A percentile compares a stretch with the other conserved stretches of the same genome.
These are phyloP conservation scores for Trichoderma koningiopsis DNA, from an alignment of 2,329 filamentous ascomycete species.

Conservation along the genomic window DNA sequence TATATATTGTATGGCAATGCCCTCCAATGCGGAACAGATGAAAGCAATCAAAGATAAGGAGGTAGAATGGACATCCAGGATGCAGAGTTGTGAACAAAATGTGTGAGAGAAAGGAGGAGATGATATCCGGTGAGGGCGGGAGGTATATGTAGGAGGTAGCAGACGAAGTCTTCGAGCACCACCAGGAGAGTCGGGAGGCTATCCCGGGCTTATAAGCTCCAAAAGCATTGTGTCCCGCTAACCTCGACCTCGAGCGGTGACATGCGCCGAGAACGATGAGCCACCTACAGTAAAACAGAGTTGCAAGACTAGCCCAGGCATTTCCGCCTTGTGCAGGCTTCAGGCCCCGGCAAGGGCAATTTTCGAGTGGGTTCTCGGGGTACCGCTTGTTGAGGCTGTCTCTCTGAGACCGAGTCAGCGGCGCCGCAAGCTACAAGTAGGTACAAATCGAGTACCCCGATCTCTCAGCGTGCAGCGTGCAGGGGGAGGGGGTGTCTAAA, in stretches of 20 bases:
- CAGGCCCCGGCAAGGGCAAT: constrained; percentile 29
- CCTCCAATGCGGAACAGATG: background rate
- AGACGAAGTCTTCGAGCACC: constrained; percentile 4
- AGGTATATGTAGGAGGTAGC: constrained; percentile 38
- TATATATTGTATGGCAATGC: background rate
- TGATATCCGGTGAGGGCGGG: constrained; percentile 34
- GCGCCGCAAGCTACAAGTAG: background rate
- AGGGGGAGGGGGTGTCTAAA: background rate
- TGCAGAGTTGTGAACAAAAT: constrained; percentile 27
- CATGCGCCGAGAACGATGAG: constrained; percentile 33
- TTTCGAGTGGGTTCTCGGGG: constrained; percentile 27
- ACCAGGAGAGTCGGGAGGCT: constrained; percentile 6
- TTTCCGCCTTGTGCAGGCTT: constrained; percentile 18
- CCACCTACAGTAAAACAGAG: constrained; percentile 16
- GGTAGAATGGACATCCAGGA: background rate
- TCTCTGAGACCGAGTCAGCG: constrained; percentile 7
- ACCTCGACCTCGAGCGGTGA: constrained; percentile 40
- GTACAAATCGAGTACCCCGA: constrained; percentile 18
- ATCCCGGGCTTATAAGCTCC: constrained; percentile 21
- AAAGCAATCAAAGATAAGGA: background rate
- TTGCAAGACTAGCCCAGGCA: constrained; percentile 12
- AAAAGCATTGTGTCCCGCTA: constrained; percentile 29
- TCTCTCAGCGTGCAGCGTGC: background rate
- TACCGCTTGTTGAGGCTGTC: constrained; percentile 7
- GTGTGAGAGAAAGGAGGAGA: constrained; percentile 32